These are phyloP conservation scores for Elaeis oleifera DNA, from an alignment of 202 grass and related monocot species.

Conservation along the genomic window DNA sequence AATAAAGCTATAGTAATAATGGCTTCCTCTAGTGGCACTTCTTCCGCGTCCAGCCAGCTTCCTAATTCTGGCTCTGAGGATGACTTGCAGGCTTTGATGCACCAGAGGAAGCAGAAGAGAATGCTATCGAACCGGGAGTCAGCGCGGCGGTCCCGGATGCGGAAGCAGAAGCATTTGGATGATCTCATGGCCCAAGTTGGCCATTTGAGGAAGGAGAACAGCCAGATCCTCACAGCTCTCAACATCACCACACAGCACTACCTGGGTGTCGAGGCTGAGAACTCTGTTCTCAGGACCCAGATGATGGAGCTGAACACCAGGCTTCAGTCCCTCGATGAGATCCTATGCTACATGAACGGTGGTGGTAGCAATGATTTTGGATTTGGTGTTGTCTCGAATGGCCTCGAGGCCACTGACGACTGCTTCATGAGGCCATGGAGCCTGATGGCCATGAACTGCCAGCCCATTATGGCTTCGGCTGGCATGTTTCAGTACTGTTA, in stretches of 20 bases:
- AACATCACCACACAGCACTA: slow-evolving; percentile 4
- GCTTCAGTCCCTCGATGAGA: slow-evolving; percentile 5
- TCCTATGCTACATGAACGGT: background rate
- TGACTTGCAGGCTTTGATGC: slow-evolving; percentile 6
- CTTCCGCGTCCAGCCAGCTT: slow-evolving; percentile 11
- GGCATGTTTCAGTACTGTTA: slow-evolving; percentile 2
- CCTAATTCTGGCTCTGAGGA: slow-evolving; percentile 4
- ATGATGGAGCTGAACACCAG: background rate
- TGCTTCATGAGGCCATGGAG: background rate
- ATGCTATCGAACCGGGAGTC: slow-evolving; percentile 25
- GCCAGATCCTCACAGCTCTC: background rate
- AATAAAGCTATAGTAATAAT: background rate
- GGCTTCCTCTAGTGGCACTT: slow-evolving; percentile 18
- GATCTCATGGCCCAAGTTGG: slow-evolving; percentile 4
- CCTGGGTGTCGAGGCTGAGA: background rate
- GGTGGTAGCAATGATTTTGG: background rate
- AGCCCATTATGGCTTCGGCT: slow-evolving; percentile 2
- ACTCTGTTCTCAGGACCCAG: slow-evolving; percentile 13
- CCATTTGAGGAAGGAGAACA: slow-evolving; percentile 12
- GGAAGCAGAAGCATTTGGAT: slow-evolving; percentile 20
- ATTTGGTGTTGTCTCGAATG: background rate
- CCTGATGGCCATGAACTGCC: background rate
- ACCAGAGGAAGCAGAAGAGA: slow-evolving; percentile 15
- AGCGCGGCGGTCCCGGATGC: slow-evolving; percentile 14
- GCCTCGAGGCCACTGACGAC: background rate